These are phyloP conservation scores for Cladorrhinum samala DNA, from an alignment of 495 filamentous ascomycete species.

Conservation along the genomic window DNA sequence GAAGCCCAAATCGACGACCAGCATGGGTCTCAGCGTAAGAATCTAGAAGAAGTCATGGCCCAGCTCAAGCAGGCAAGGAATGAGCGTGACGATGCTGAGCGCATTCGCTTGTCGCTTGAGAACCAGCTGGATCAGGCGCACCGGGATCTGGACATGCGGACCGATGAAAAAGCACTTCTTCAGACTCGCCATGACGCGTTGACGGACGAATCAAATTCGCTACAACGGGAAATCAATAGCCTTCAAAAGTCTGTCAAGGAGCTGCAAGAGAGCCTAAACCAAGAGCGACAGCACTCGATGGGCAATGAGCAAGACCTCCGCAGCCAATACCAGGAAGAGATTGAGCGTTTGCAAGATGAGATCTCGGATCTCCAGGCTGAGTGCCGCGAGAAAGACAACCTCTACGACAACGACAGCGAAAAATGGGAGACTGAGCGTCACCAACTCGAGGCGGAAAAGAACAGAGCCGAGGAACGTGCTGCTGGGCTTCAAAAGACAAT, in stretches of 20 bases:
- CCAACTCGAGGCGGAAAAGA: conserved; percentile 57
- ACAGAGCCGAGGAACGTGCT: conserved; percentile 62
- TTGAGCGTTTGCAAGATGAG: conserved; percentile 56
- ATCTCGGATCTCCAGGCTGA: conserved; percentile 64
- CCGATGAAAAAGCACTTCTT: conserved; percentile 65
- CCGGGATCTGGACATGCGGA: conserved; percentile 43
- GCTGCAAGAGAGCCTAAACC: conserved; percentile 52
- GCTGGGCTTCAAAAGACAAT: conserved; percentile 65
- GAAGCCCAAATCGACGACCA: conserved; percentile 49
- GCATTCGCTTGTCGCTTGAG: conserved; percentile 57
- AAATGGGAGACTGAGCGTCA: conserved; percentile 64
- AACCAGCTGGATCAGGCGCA: conserved; percentile 53
- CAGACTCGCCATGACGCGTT: conserved; percentile 64
- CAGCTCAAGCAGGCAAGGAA: conserved; percentile 53
- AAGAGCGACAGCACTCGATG: conserved; percentile 54
- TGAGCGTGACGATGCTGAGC: conserved; percentile 58
- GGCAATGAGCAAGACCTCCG: conserved; percentile 52
- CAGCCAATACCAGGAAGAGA: conserved; percentile 56
- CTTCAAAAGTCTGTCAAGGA: conserved; percentile 51
- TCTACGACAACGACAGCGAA: conserved; percentile 62
- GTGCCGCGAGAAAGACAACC: conserved; percentile 66
- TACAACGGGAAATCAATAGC: conserved; percentile 59
- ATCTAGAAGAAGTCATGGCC: conserved; percentile 46
- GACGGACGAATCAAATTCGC: conserved; percentile 57
- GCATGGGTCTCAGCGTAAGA: conserved; percentile 29